A percentile compares a stretch with the other conserved stretches of the same genome.
These are phyloP conservation scores for Orychophragmus violaceus DNA, from an alignment of 345 rosid species.

Conservation along the genomic window DNA sequence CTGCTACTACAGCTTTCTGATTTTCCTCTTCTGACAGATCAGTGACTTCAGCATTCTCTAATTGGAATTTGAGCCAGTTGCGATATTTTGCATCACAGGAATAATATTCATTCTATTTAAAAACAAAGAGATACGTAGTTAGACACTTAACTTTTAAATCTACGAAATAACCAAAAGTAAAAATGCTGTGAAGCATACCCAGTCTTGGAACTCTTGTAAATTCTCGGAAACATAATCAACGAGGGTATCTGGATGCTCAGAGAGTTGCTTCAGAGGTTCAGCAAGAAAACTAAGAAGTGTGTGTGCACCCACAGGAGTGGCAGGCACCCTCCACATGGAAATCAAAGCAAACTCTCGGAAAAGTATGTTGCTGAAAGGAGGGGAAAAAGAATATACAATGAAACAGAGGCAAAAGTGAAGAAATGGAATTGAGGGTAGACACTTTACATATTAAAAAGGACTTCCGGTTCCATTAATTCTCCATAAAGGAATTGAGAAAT, in stretches of 20 bases:
- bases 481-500: not conserved
- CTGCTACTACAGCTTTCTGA: conserved; percentile 54
- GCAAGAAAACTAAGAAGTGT: conserved; percentile 86
- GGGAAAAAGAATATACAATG: conserved; percentile 1
- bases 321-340: conserved; percentile 98
- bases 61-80: conserved; percentile 81
- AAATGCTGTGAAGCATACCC: conserved; percentile 52
- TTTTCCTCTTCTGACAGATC: conserved; percentile 79
- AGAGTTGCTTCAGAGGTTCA: conserved; percentile 94
- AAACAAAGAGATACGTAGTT: not conserved
- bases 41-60: conserved; percentile 62
- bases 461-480: not conserved
- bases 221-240: conserved; percentile 68
- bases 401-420: conserved; percentile 12
- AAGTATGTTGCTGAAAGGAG: conserved; percentile 61
- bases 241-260: conserved; percentile 51
- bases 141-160: not conserved
- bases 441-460: not conserved
- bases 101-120: conserved; percentile 74
- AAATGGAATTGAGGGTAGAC: not conserved
- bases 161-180: not conserved
- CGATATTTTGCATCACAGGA: conserved; percentile 96
- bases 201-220: conserved; percentile 84
- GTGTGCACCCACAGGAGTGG: conserved; percentile 95
- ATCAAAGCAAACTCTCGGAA: conserved; percentile 94